phyloP scores from a whole-genome alignment of 2,329 filamentous ascomycete genomes.

The Arthrobotrys sphaeroides region DNA sequence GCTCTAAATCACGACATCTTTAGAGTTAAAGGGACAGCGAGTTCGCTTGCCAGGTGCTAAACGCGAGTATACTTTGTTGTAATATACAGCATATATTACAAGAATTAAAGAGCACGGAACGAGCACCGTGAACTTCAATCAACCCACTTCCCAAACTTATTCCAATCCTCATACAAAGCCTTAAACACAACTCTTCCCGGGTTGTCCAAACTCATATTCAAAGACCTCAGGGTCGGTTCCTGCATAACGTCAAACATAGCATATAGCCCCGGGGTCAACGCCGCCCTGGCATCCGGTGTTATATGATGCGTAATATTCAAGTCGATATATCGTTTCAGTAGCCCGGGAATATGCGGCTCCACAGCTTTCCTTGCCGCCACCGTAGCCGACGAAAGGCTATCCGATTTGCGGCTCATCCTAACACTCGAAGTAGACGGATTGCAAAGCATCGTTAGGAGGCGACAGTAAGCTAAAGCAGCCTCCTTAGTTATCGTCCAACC shows the following conservation, averaged over 20 bases:
- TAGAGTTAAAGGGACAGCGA: neutral
- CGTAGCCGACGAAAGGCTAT: constrained; percentile 40
- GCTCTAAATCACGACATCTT: constrained; percentile 24
- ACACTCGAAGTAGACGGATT: constrained; percentile 50
- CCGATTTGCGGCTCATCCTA: constrained; percentile 31
- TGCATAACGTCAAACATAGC: constrained; percentile 52
- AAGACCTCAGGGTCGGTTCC: constrained; percentile 27
- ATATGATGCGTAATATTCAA: constrained; percentile 42
- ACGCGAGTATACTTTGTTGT: neutral
- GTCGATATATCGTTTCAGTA: constrained; percentile 37
- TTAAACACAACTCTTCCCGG: constrained; percentile 44
- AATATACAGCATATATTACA: neutral
- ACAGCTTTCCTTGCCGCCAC: constrained; percentile 43
- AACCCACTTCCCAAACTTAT: constrained; percentile 47
- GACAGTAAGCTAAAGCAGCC: constrained; percentile 26
- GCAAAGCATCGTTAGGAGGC: constrained; percentile 50
- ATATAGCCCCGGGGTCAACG: constrained; percentile 40
- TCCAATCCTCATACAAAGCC: constrained; percentile 50
- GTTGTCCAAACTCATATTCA: constrained; percentile 46
- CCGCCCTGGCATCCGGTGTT: constrained; percentile 25
- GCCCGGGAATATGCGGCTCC: constrained; percentile 19
- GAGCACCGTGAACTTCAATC: neutral
- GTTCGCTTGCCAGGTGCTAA: neutral
- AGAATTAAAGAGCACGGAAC: neutral
- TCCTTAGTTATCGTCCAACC: constrained; percentile 28